Conservation (phyloP, 1,284 basidiomycete species). For the Bjerkandera adusta region DNA sequence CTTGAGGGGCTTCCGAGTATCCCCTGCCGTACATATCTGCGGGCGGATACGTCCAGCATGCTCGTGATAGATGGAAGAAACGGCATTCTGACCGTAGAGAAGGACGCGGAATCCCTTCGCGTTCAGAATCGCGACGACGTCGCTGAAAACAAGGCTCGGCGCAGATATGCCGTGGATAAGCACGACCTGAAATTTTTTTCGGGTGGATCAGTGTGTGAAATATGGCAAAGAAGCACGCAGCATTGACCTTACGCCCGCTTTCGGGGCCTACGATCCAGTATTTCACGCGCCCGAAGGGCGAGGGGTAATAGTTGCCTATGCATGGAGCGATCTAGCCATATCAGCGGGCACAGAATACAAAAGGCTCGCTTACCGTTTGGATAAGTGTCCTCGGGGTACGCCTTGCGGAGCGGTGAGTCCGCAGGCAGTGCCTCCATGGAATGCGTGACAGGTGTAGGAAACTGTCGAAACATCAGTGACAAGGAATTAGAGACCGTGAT, state of each 20-base stretch:
- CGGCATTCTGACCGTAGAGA: conserved; percentile 52
- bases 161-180: conserved; percentile 74
- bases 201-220: neutral
- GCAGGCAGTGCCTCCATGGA: conserved; percentile 27
- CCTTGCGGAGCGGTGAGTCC: conserved; percentile 21
- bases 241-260: conserved; percentile 66
- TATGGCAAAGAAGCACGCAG: conserved; percentile 11
- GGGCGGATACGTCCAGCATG: neutral
- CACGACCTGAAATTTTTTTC: conserved; percentile 46
- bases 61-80: neutral
- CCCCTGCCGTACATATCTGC: conserved; percentile 77
- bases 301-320: conserved; percentile 26
- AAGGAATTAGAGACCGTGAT: too few species aligned
- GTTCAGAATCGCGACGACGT: conserved; percentile 61
- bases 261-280: conserved; percentile 80
- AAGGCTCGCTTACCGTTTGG: conserved; percentile 22
- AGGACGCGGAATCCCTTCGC: conserved; percentile 65
- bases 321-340: neutral
- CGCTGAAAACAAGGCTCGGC: conserved; percentile 68
- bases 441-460: conserved; percentile 21
- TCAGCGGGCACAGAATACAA: neutral
- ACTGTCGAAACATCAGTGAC: too few species aligned
- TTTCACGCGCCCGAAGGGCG: conserved; percentile 38
- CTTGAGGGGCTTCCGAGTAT: conserved; percentile 72
- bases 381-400: conserved; percentile 28